Conservation (phyloP, 192 early-diverging fungal species). For the Gonapodya prolifera region DNA sequence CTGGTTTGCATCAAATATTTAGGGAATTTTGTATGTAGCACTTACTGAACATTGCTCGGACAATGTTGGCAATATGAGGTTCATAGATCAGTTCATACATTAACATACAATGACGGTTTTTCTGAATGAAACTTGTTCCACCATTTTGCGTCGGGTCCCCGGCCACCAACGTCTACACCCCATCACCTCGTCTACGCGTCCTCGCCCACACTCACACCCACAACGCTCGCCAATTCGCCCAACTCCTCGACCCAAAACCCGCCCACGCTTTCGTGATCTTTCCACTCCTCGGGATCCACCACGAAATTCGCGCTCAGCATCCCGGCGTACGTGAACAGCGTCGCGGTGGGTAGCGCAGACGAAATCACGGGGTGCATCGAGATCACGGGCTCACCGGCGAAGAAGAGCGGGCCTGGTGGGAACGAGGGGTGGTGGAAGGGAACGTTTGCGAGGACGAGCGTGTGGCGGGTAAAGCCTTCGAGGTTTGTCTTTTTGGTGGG, state of each 20-base stretch:
- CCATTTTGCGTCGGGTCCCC: too few species aligned
- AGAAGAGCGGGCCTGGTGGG: not conserved
- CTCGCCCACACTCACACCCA: not conserved
- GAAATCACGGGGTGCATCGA: not conserved
- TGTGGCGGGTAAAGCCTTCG: not conserved
- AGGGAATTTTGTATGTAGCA: too few species aligned
- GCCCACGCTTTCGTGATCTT: not conserved
- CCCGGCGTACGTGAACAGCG: not conserved
- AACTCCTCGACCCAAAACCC: not conserved
- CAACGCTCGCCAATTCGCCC: not conserved
- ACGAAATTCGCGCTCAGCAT: not conserved
- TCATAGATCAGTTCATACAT: too few species aligned
- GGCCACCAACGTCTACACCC: too few species aligned
- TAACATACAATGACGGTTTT: too few species aligned
- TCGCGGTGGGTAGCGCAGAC: not conserved
- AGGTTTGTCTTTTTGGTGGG: not conserved
- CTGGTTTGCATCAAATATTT: too few species aligned
- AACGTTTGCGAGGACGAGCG: not conserved
- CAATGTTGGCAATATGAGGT: too few species aligned
- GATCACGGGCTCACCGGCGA: not conserved
- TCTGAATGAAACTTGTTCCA: too few species aligned
- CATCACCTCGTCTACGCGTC: too few species aligned
- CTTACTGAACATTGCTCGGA: too few species aligned
- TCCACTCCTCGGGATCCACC: not conserved
- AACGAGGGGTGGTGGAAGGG: not conserved